Evolutionary conservation across 495 filamentous ascomycete species (phyloP).

Genomic region (Hypomontagnella submonticulosa): DNA sequence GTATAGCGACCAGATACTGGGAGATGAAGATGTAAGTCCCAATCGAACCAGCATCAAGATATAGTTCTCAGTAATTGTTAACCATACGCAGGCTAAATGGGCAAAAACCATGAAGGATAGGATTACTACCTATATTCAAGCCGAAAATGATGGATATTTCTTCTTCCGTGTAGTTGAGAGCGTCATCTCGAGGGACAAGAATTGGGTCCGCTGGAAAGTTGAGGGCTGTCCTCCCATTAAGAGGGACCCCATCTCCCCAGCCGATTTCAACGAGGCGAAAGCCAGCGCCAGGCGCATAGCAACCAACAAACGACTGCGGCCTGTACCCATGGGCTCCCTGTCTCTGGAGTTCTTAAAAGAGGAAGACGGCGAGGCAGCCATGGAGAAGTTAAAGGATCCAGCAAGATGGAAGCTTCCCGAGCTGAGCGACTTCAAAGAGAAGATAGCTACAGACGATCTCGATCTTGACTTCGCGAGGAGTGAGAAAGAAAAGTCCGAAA

Average conservation of each 20-base stretch:
- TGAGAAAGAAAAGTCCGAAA: conserved; percentile 73
- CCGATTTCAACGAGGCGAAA: conserved; percentile 73
- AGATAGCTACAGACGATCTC: conserved; percentile 76
- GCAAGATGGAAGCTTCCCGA: conserved; percentile 59
- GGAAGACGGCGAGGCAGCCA: conserved; percentile 56
- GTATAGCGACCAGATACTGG: conserved; percentile 76
- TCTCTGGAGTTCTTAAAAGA: conserved; percentile 82
- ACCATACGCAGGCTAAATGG: conserved; percentile 71
- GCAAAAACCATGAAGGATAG: conserved; percentile 72
- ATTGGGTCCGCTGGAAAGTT: conserved; percentile 98
- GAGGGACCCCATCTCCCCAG: conserved; percentile 70
- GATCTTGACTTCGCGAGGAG: conserved; percentile 83
- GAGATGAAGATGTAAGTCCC: conserved; percentile 79
- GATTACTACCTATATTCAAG: conserved; percentile 82
- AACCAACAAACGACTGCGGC: conserved; percentile 71
- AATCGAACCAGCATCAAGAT: not conserved
- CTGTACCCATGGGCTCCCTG: conserved; percentile 74
- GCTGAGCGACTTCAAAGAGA: conserved; percentile 61
- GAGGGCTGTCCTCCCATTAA: conserved; percentile 91
- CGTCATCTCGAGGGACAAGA: conserved; percentile 92
- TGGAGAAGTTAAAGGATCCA: conserved; percentile 61
- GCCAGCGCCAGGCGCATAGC: conserved; percentile 70
- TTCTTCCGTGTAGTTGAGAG: conserved; percentile 97
- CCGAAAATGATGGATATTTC: conserved; percentile 83
- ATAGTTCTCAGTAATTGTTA: too few species aligned